Base-by-base conservation (phyloP, 2,329 filamentous ascomycete genomes). In the Verticillium albo-atrum region DNA sequence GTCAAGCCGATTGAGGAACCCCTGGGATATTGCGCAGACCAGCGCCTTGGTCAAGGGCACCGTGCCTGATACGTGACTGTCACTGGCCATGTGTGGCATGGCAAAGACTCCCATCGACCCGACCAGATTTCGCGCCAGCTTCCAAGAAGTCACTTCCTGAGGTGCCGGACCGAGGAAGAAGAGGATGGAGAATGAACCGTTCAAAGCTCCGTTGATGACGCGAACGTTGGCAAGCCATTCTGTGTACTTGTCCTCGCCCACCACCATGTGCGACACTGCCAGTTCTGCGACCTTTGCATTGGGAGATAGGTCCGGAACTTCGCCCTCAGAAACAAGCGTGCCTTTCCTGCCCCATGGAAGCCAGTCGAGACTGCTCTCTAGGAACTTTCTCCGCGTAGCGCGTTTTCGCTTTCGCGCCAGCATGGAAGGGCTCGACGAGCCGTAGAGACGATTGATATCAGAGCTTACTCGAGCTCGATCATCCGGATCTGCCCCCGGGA, bases 211-310 rank as follows among this genome's bases (percentile, higher is more conserved):
- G 62, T 86, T 88, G 58, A 80, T 77, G 25, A 87, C 83, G 17
- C 78, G 76, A 52, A 93, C 80, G 66, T 89, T 90, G 64, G 84
- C 85, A 26, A 87, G 79, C 84, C 90, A 94, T 66, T 93, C 82
- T 6, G 77, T 78, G 66, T 86, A 85, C 20, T 7, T 23, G 9
- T 10, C 42, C 42, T 68, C 68, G 52, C 72, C 72, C 14, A 77
- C 65, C 2, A 70, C 68, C 35, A 81, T 70, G 6, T 80, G 67
- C 27, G 66, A 53, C n/a, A 17, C 52, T 12, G 25, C 25, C 52
- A 20, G 9, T 4, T 50, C 52, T 4, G 35, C 53, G 3, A 12
- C n/a, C 42, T 50, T 20, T 5, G 42, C 42, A 20, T 50, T 6
- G 10, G 42, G 42, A 7, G 42, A 50, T 20, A 50, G 20, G 20